Percentiles rank a stretch among this genome's conserved stretches.
Conservation (phyloP, 805 yeast genomes). For the Candida anglica region DNA sequence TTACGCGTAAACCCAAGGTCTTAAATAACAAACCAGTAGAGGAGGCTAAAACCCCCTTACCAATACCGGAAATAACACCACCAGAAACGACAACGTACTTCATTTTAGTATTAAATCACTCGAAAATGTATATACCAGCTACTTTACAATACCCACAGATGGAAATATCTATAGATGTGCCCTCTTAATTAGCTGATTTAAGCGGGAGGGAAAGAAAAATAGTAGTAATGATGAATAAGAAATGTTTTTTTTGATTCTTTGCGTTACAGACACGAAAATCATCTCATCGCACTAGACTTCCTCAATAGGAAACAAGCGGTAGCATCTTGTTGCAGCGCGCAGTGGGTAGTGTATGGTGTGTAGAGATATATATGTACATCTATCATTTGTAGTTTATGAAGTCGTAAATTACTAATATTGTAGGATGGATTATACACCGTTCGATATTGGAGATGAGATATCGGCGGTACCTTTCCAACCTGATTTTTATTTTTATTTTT, state of each 20-base stretch:
- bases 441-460: no score
- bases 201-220: constrained; percentile 41
- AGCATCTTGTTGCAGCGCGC: no score
- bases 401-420: no score
- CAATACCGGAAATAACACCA: constrained; percentile 99
- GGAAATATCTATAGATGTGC: constrained; percentile 20
- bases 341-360: no score
- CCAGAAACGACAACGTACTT: constrained; percentile 99
- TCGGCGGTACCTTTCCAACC: not conserved
- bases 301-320: not conserved
- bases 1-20: constrained; percentile 90
- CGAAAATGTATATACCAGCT: no score
- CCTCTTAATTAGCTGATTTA: constrained; percentile 40
- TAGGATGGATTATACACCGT: no score
- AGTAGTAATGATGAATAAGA: constrained; percentile 8
- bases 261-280: constrained; percentile 1
- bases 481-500: not conserved
- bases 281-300: constrained; percentile 5
- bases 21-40: constrained; percentile 94
- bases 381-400: no score
- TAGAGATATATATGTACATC: no score
- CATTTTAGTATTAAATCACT: constrained; percentile 62
- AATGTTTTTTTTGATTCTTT: constrained; percentile 6
- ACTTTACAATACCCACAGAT: constrained; percentile 3
- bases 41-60: constrained; percentile 97